phyloP scores from a whole-genome alignment of 805 yeast species.

The Cyberlindnera meyerae region DNA sequence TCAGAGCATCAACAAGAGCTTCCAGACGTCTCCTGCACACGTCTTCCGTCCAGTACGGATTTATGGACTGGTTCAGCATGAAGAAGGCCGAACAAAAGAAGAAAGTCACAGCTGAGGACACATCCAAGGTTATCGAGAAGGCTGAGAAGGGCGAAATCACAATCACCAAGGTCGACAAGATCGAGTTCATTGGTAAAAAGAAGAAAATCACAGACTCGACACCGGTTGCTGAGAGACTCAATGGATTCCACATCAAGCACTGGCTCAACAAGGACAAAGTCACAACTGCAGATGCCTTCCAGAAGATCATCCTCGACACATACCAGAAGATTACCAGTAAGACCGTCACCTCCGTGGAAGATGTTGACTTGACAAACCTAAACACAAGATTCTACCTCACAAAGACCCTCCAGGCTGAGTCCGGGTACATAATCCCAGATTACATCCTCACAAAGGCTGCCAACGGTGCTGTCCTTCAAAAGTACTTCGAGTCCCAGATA shows the following conservation, averaged over 20 bases:
- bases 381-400: conserved; percentile 32
- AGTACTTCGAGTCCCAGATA: conserved; percentile 26
- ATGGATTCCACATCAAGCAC: conserved; percentile 29
- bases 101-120: conserved; percentile 20
- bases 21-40: conserved; percentile 25
- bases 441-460: conserved; percentile 29
- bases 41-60: conserved; percentile 24
- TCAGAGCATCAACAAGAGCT: conserved; percentile 3
- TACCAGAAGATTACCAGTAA: conserved; percentile 15
- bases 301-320: conserved; percentile 19
- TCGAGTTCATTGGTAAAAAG: conserved; percentile 26
- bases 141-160: conserved; percentile 31
- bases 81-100: conserved; percentile 26
- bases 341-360: conserved; percentile 8
- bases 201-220: conserved; percentile 7
- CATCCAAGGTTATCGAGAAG: conserved; percentile 30
- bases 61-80: conserved; percentile 37
- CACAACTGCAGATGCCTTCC: conserved; percentile 23
- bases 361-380: conserved; percentile 25
- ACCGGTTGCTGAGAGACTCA: conserved; percentile 15
- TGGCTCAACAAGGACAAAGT: conserved; percentile 31
- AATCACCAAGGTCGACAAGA: conserved; percentile 17
- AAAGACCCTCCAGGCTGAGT: conserved; percentile 29
- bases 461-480: conserved; percentile 26
- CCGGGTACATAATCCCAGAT: conserved; percentile 38